Evolutionary conservation across 1,139 yeast species (phyloP).

Genomic region (Candida glucosophila): DNA sequence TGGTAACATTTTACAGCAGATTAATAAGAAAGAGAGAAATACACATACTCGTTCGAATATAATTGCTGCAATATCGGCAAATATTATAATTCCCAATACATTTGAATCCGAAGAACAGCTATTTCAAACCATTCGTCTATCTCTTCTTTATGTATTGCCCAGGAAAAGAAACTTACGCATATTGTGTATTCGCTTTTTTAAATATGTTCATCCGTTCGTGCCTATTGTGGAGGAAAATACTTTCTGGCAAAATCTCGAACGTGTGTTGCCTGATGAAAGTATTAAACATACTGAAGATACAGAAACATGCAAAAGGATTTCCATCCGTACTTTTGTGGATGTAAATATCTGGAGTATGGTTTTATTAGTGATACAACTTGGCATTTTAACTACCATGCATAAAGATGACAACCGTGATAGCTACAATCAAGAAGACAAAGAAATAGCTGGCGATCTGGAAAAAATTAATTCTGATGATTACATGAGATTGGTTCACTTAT

Average conservation of each 20-base stretch:
- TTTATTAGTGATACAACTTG: slow-evolving; percentile 25
- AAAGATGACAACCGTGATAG: slow-evolving; percentile 22
- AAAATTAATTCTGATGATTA: slow-evolving; percentile 16
- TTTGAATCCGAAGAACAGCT: slow-evolving; percentile 12
- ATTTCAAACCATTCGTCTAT: too few species aligned
- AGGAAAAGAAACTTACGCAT: slow-evolving; percentile 17
- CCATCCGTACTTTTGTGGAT: slow-evolving; percentile 24
- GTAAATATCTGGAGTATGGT: slow-evolving; percentile 24
- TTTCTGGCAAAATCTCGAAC: slow-evolving; percentile 18
- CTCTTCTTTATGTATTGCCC: slow-evolving; percentile 26
- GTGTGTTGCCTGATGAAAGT: slow-evolving; percentile 18
- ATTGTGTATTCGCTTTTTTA: slow-evolving; percentile 29
- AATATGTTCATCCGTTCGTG: slow-evolving; percentile 32
- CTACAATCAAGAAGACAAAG: slow-evolving; percentile 20
- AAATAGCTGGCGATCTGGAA: slow-evolving; percentile 21
- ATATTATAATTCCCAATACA: slow-evolving; percentile 12
- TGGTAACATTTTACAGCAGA: slow-evolving; percentile 7
- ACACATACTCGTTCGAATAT: slow-evolving; percentile 4
- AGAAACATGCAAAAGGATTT: slow-evolving; percentile 5
- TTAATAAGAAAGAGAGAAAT: slow-evolving; percentile 7
- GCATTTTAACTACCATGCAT: slow-evolving; percentile 34
- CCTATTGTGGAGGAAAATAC: slow-evolving; percentile 27
- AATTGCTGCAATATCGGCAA: slow-evolving; percentile 12
- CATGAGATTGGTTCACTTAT: slow-evolving; percentile 19
- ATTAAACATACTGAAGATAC: slow-evolving; percentile 8